A percentile compares a stretch with the other conserved stretches of the same genome.
Conservation (phyloP, 179 eudicot species). For the Carnegiea gigantea region DNA sequence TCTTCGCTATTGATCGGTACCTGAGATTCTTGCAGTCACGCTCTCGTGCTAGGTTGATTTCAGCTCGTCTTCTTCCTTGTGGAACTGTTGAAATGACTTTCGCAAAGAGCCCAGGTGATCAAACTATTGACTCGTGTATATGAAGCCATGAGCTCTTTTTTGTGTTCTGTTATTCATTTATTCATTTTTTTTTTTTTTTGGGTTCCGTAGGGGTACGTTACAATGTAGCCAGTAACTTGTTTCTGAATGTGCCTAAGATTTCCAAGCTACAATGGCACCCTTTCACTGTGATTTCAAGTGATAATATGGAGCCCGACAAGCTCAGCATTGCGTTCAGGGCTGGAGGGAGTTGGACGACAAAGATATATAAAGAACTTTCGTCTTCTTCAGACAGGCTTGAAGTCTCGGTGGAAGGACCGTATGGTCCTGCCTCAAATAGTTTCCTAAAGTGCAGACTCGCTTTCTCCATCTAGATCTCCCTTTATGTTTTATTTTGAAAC, state of each 20-base stretch:
- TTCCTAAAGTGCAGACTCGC: conserved; percentile 49
- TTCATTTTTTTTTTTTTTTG: background rate
- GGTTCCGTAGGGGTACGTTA: conserved; percentile 33
- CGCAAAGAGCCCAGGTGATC: conserved; percentile 57
- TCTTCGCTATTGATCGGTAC: conserved; percentile 77
- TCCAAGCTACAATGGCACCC: conserved; percentile 88
- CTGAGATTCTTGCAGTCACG: conserved; percentile 75
- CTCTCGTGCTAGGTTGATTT: conserved; percentile 47
- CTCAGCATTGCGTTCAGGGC: conserved; percentile 55
- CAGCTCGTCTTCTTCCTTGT: conserved; percentile 71
- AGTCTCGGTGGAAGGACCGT: conserved; percentile 77
- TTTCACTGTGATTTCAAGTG: conserved; percentile 64
- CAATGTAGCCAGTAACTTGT: conserved; percentile 58
- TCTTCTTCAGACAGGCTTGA: conserved; percentile 47
- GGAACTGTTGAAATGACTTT: conserved; percentile 66
- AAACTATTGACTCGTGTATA: background rate
- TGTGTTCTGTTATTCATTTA: background rate
- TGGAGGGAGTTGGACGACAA: conserved; percentile 68
- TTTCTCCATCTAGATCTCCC: background rate
- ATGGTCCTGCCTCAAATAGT: conserved; percentile 60
- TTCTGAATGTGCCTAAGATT: conserved; percentile 52
- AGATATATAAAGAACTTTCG: conserved; percentile 46
- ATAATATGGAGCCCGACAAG: conserved; percentile 51
- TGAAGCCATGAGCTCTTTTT: too few species aligned
- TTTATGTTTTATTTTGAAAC: background rate